Evolutionary conservation across 2,329 filamentous ascomycete genomes (phyloP).

Genomic region (Ilyonectria robusta): DNA sequence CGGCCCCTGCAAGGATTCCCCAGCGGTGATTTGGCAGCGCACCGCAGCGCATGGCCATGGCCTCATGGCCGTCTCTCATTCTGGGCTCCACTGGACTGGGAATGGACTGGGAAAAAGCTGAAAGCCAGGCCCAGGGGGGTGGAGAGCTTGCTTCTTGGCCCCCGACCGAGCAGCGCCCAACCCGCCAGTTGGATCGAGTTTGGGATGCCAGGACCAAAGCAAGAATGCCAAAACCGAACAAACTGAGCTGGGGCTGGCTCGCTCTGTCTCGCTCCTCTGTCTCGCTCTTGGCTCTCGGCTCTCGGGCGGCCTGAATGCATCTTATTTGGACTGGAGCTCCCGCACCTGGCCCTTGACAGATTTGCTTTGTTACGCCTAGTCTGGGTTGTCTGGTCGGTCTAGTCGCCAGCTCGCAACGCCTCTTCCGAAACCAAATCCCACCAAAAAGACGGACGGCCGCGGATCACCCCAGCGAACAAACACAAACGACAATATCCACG

Average conservation of each 20-base stretch:
- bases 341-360: conserved; percentile 3
- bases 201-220: neutral
- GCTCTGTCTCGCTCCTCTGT: neutral
- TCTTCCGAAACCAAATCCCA: conserved; percentile 20
- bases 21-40: conserved; percentile 39
- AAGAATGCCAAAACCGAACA: too few species aligned
- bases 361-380: conserved; percentile 14
- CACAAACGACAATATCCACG: conserved; percentile 2
- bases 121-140: neutral
- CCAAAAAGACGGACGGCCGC: conserved; percentile 17
- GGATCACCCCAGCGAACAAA: conserved; percentile 2
- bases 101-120: neutral
- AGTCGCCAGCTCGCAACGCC: conserved; percentile 10
- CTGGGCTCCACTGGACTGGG: neutral
- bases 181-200: neutral
- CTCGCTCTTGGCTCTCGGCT: too few species aligned
- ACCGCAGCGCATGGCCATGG: neutral
- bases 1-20: conserved; percentile 47
- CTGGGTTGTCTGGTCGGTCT: conserved; percentile 1
- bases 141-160: neutral
- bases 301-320: neutral
- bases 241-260: neutral
- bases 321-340: conserved; percentile 8
- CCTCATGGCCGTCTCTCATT: neutral
- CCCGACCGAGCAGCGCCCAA: neutral